A percentile compares a stretch with the other conserved stretches of the same genome.
Conservation (phyloP, 352 stramenopile genomes). For the Globisporangium cylindrosporum region DNA sequence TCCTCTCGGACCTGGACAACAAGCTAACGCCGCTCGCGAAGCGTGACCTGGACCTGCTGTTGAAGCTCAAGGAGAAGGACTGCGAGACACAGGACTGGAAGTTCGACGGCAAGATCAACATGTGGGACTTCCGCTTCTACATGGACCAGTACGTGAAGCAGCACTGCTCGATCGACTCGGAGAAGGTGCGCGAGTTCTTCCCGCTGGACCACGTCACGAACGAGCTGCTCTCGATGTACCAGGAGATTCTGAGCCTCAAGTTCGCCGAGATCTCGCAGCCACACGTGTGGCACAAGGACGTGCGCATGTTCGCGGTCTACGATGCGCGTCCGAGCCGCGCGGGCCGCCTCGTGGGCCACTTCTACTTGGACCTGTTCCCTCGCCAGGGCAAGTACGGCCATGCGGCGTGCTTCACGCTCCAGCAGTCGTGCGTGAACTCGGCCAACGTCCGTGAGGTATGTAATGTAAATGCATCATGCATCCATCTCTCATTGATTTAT, state of each 20-base stretch:
- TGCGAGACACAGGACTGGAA: conserved; percentile 48
- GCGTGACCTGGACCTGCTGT: conserved; percentile 64
- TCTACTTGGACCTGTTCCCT: conserved; percentile 89
- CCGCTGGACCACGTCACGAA: conserved; percentile 83
- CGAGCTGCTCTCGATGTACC: conserved; percentile 85
- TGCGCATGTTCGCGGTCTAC: conserved; percentile 85
- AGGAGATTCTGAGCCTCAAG: conserved; percentile 83
- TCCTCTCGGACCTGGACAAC: conserved; percentile 70
- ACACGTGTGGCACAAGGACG: conserved; percentile 87
- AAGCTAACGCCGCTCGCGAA: conserved; percentile 78
- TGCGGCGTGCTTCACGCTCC: conserved; percentile 86
- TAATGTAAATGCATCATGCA: conserved; percentile 15
- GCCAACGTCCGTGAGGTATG: conserved; percentile 39
- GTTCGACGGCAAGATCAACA: conserved; percentile 87
- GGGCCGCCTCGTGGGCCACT: conserved; percentile 72
- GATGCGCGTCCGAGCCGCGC: conserved; percentile 55
- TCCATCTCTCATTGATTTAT: not conserved
- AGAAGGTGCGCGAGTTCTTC: conserved; percentile 89
- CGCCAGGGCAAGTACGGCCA: conserved; percentile 87
- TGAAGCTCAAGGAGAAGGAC: conserved; percentile 72
- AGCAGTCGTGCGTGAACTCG: conserved; percentile 76
- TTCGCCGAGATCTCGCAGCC: conserved; percentile 79
- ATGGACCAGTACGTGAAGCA: conserved; percentile 86
- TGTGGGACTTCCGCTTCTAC: conserved; percentile 91
- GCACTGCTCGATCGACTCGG: conserved; percentile 83